Percentiles rank a stretch among this genome's conserved stretches.
These are phyloP conservation scores for Suillus occidentalis DNA, from an alignment of 768 basidiomycete genomes.

Conservation along the genomic window DNA sequence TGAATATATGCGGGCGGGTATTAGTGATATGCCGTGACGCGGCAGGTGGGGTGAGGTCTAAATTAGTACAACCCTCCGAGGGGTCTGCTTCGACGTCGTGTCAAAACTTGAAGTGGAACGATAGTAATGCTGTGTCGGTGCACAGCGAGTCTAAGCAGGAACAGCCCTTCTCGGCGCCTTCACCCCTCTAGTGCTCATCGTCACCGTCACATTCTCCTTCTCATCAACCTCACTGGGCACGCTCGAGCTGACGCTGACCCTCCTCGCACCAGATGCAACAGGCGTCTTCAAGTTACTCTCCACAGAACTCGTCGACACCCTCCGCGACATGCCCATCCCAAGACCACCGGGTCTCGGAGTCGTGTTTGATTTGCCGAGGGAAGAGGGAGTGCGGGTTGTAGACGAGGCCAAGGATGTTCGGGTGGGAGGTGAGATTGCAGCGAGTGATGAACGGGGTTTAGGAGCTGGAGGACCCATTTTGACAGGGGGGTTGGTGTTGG, in stretches of 20 bases:
- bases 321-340: constrained; percentile 17
- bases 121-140: neutral
- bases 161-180: constrained; percentile 21
- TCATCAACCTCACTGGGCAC: constrained; percentile 50
- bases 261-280: constrained; percentile 25
- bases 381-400: constrained; percentile 31
- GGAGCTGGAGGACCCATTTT: constrained; percentile 52
- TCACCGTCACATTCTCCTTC: constrained; percentile 53
- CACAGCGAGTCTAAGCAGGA: constrained; percentile 13
- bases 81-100: neutral
- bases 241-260: constrained; percentile 35
- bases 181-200: neutral
- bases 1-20: neutral
- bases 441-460: constrained; percentile 34
- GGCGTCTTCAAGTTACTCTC: constrained; percentile 37
- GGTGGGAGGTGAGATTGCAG: constrained; percentile 39
- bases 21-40: neutral
- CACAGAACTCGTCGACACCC: constrained; percentile 31
- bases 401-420: neutral
- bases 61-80: neutral
- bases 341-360: constrained; percentile 13
- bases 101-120: neutral
- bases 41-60: neutral
- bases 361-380: constrained; percentile 25
- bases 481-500: constrained; percentile 21